Base-by-base conservation (phyloP, 257 asterid species). In the Scutellaria galericulata region DNA sequence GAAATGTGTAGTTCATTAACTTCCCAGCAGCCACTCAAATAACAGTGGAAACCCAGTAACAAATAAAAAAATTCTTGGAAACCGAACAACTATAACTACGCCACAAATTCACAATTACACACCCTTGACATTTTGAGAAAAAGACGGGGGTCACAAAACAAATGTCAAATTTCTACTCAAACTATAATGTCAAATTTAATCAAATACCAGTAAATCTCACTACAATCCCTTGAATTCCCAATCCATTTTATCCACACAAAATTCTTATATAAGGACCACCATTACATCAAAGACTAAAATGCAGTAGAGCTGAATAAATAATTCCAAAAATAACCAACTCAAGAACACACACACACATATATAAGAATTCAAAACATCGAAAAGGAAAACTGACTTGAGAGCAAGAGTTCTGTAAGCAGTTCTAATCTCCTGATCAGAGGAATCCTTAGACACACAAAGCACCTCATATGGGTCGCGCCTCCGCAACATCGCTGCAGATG, bases 331-430 rank as follows among this genome's bases (percentile, higher is more conserved):
- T 31, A 31, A 64, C 20, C 57, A 52, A 46, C 44, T 45, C 44
- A 64, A 45, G 56, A 22, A 24, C 14, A 64, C 5, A 31, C 3
- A 31, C 37, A 31, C 5, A 31, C 37, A 31, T 2, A 31, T 31
- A 31, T 31, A 31, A 2, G 5, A 31, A 31, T 4, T 31, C 4
- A 31, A 31, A 31, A 31, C 0, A 31, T 31, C 37, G 1, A 48
- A 42, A 7, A 14, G 4, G 53, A 68, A 31, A 18, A 77, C 83
- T 72, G 77, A 92, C 98, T 88, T 92, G 76, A 92, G 97, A 80
- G 98, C 98, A 82, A 92, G 97, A 81, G 86, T 88, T 74, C 98
- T 82, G 60, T 92, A 92, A 68, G 98, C 94, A 76, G 96, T 84
- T 80, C 89, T 92, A 72, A 92, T 90, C 64, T 92, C 98, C 78